phyloP scores from a whole-genome alignment of 805 yeast species.

The Teunomyces lycoperdinae region DNA sequence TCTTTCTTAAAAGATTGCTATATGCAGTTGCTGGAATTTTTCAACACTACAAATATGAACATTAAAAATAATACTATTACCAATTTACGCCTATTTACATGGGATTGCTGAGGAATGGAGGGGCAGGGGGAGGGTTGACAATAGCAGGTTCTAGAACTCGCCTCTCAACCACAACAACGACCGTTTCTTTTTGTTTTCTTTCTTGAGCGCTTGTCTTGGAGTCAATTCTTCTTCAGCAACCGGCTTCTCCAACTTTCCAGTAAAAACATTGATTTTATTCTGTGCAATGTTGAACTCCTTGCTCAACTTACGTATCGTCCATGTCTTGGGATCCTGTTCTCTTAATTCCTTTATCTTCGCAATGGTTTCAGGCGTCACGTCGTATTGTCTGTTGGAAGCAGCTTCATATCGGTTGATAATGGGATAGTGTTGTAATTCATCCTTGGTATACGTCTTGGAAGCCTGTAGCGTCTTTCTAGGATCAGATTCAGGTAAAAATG shows the following conservation, averaged over 20 bases:
- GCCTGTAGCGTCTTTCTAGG: slow-evolving; percentile 46
- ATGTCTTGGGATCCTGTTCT: slow-evolving; percentile 51
- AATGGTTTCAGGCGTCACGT: slow-evolving; percentile 56
- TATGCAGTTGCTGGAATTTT: neutral
- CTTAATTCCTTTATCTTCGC: slow-evolving; percentile 58
- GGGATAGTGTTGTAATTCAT: slow-evolving; percentile 39
- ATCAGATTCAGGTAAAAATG: slow-evolving; percentile 63
- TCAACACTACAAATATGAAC: neutral
- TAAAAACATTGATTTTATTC: slow-evolving; percentile 35
- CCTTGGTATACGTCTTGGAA: slow-evolving; percentile 28
- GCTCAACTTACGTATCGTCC: slow-evolving; percentile 65
- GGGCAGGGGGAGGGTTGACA: neutral
- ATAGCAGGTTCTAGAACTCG: slow-evolving; percentile 30
- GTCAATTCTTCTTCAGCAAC: slow-evolving; percentile 42
- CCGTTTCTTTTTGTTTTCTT: slow-evolving; percentile 58
- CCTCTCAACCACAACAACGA: slow-evolving; percentile 62
- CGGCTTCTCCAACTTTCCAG: slow-evolving; percentile 31
- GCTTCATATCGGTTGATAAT: slow-evolving; percentile 36
- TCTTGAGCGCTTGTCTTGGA: slow-evolving; percentile 42
- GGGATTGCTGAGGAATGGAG: too few relatives aligned
- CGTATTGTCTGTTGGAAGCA: slow-evolving; percentile 44
- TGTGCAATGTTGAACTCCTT: slow-evolving; percentile 53
- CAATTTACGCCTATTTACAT: too few relatives aligned
- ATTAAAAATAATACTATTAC: too few relatives aligned
- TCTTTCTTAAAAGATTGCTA: too few relatives aligned